Evolutionary conservation across 2,329 filamentous ascomycete species (phyloP).

Genomic region (Colletotrichum endophyticum): DNA sequence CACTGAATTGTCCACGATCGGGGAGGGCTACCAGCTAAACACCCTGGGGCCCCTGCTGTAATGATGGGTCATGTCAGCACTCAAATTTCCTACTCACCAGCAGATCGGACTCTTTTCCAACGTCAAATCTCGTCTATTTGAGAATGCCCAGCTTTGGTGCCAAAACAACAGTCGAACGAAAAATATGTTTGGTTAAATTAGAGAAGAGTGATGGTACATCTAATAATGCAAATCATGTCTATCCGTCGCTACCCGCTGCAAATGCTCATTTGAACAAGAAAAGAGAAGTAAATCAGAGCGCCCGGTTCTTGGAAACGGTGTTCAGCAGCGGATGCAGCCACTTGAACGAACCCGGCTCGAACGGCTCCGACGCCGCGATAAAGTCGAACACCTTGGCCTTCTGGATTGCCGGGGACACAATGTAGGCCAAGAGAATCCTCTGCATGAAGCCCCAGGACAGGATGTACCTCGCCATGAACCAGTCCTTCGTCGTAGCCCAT

Average conservation of each 20-base stretch:
- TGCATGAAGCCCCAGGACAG: slow-evolving; percentile 9
- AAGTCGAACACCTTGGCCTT: slow-evolving; percentile 25
- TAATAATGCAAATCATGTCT: neutral
- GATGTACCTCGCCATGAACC: slow-evolving; percentile 25
- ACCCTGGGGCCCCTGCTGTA: neutral
- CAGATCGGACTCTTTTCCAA: neutral
- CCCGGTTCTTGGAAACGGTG: neutral
- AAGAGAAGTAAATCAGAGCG: neutral
- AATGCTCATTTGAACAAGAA: neutral
- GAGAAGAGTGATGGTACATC: neutral
- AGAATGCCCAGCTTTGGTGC: neutral
- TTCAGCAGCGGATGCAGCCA: slow-evolving; percentile 2
- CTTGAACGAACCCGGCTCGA: slow-evolving; percentile 14
- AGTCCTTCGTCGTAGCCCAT: slow-evolving; percentile 28
- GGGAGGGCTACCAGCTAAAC: neutral
- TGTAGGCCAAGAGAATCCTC: neutral
- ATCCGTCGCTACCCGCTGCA: neutral
- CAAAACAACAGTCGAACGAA: neutral
- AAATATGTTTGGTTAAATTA: neutral
- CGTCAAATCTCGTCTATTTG: neutral
- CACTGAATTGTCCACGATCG: neutral
- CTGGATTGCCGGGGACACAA: slow-evolving; percentile 12
- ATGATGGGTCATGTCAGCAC: neutral
- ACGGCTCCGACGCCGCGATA: slow-evolving; percentile 19
- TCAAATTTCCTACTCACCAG: neutral